Base-by-base conservation (phyloP, 805 yeast genomes). In the Priceomyces carsonii region DNA sequence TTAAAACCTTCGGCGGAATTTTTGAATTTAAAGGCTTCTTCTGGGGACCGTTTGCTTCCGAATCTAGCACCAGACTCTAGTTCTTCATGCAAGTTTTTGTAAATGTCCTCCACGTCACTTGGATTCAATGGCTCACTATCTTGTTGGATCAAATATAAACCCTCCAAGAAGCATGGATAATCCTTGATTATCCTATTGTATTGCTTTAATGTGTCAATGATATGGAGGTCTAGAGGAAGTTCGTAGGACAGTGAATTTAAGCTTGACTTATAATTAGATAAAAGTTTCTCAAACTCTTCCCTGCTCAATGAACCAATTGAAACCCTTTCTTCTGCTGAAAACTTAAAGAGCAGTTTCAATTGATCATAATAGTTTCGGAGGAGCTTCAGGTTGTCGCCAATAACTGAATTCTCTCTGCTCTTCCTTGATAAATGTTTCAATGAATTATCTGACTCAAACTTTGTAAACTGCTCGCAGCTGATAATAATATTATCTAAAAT, bases 401-500 rank as follows among this genome's bases (percentile, higher is more conserved):
- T 42, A 16, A 41, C 24, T 4, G 49, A 39, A 20, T 20, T 23
- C 13, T 34, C 39, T 15, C 12, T n/a, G 13, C 29, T 20, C 10
- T 17, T n/a, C 22, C 15, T n/a, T n/a, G 34, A 25, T 6, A 36
- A 27, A 9, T 45, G 27, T n/a, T 33, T 35, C n/a, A 36, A 39
- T n/a, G 38, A 36, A 22, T 36, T 34, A 15, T 41, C 38, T 2
- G 46, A 29, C 29, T 59, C 67, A 38, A 52, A 42, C 20, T 46
- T 43, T n/a, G 34, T 34, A 38, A 65, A 66, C 1, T 42, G 57
- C 25, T 55, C 53, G 7, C 47, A 39, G 45, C 49, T 64, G 7
- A 54, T 31, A 14, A 66, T 38, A 1, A 65, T 53, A 33, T 55
- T 58, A 37, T 68, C 73, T 38, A 68, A 57, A 2, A 63, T 50